Evolutionary conservation across 2,329 filamentous ascomycete genomes (phyloP).

Genomic region (Paradendryphiella salina): DNA sequence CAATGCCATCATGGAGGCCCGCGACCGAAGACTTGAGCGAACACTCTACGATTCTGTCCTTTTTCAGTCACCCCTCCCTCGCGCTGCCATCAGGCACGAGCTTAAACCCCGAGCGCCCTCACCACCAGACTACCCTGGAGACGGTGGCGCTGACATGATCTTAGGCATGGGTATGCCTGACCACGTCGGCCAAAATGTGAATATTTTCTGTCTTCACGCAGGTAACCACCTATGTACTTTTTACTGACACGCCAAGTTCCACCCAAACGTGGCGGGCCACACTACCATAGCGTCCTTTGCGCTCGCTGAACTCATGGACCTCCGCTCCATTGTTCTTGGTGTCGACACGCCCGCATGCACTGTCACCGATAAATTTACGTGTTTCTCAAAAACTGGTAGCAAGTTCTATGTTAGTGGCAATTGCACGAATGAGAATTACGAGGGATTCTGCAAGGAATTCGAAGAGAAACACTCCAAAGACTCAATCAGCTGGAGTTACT

Average conservation of each 20-base stretch:
- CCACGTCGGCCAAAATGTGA: slow-evolving; percentile 2
- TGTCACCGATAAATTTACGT: background rate
- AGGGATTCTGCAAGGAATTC: background rate
- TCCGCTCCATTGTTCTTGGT: slow-evolving; percentile 6
- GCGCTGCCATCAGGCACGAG: background rate
- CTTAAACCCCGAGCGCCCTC: background rate
- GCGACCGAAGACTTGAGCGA: background rate
- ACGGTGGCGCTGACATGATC: background rate
- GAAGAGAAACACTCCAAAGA: background rate
- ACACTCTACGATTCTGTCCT: slow-evolving; percentile 1
- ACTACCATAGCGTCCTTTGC: slow-evolving; percentile 7
- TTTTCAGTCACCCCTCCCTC: background rate
- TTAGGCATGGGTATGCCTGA: slow-evolving; percentile 3
- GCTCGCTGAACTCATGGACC: slow-evolving; percentile 8
- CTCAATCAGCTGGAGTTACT: background rate
- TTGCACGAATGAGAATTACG: background rate
- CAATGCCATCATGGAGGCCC: background rate
- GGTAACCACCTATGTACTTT: background rate
- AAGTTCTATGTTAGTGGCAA: slow-evolving; percentile 4
- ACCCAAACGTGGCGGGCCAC: slow-evolving; percentile 7
- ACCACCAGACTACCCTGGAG: slow-evolving; percentile 1
- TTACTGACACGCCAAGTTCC: background rate
- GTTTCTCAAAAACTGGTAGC: background rate
- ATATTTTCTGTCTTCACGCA: background rate
- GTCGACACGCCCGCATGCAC: slow-evolving; percentile 1